Percentiles rank a stretch among this genome's conserved stretches.
These are phyloP conservation scores for Mycosphaerella arachidis DNA, from an alignment of 2,329 filamentous ascomycete species.

Conservation along the genomic window DNA sequence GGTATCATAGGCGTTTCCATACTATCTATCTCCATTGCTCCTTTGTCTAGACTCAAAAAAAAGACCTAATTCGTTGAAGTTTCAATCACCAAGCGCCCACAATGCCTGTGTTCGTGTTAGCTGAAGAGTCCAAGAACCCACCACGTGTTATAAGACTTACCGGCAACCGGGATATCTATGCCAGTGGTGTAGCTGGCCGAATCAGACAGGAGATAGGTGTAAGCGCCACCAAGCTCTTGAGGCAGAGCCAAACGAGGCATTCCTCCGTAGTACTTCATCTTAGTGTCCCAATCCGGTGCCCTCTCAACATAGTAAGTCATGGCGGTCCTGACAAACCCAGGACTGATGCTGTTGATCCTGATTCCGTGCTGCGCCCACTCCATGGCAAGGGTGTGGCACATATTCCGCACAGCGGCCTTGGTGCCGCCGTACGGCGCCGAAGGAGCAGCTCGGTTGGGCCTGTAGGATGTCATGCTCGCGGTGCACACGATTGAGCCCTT, in stretches of 20 bases:
- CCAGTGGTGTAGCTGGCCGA: constrained; percentile 47
- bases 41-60: not conserved
- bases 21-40: not conserved
- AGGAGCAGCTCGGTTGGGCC: constrained; percentile 38
- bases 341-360: constrained; percentile 32
- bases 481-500: constrained; percentile 47
- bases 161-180: constrained; percentile 48
- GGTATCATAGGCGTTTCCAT: not conserved
- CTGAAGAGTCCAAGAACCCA: not conserved
- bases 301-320: constrained; percentile 50
- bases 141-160: not conserved
- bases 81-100: constrained; percentile 14
- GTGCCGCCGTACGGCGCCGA: constrained; percentile 40
- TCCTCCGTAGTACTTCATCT: constrained; percentile 53
- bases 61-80: not conserved
- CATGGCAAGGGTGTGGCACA: constrained; percentile 38
- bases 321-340: constrained; percentile 34
- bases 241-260: constrained; percentile 50
- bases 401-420: constrained; percentile 41
- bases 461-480: constrained; percentile 45
- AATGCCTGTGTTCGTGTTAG: constrained; percentile 22
- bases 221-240: constrained; percentile 49
- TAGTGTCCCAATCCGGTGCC: constrained; percentile 48
- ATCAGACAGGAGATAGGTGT: constrained; percentile 47
- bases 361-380: constrained; percentile 35